phyloP scores from a whole-genome alignment of 106 monocot genomes.

The Hemerocallis citrina region DNA sequence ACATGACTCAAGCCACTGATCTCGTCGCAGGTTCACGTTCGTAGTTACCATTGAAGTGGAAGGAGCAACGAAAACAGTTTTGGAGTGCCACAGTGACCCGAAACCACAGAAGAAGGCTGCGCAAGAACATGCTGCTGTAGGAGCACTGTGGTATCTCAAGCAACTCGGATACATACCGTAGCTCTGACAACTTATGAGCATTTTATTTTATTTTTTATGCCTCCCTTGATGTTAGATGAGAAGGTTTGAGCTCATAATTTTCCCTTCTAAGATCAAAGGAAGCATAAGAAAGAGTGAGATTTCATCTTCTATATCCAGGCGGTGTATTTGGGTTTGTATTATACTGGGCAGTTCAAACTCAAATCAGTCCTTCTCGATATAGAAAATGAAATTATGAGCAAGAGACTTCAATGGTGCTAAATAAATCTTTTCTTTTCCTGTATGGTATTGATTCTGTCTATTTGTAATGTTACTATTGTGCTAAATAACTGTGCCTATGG shows the following conservation, averaged over 20 bases:
- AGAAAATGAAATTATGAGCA: not conserved
- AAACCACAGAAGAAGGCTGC: constrained; percentile 69
- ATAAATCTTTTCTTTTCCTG: too few relatives aligned
- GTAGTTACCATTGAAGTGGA: constrained; percentile 43
- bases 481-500: too few relatives aligned
- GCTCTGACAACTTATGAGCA: too few relatives aligned
- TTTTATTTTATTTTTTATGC: constrained; percentile 1
- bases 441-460: too few relatives aligned
- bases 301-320: constrained; percentile 4
- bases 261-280: constrained; percentile 6
- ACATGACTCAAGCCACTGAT: too few relatives aligned
- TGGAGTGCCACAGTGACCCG: constrained; percentile 63
- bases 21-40: constrained; percentile 67
- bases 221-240: constrained; percentile 1
- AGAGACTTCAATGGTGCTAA: too few relatives aligned
- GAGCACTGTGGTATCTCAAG: constrained; percentile 74
- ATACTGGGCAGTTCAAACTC: not conserved
- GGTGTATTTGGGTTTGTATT: too few relatives aligned
- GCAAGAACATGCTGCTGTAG: constrained; percentile 75
- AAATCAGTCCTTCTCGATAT: constrained; percentile 2
- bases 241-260: not conserved
- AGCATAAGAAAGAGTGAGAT: constrained; percentile 1
- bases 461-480: too few relatives aligned
- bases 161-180: constrained; percentile 39
- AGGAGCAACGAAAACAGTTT: constrained; percentile 7